phyloP scores from a whole-genome alignment of 108 stramenopile genomes.

The Chaetoceros muelleri region DNA sequence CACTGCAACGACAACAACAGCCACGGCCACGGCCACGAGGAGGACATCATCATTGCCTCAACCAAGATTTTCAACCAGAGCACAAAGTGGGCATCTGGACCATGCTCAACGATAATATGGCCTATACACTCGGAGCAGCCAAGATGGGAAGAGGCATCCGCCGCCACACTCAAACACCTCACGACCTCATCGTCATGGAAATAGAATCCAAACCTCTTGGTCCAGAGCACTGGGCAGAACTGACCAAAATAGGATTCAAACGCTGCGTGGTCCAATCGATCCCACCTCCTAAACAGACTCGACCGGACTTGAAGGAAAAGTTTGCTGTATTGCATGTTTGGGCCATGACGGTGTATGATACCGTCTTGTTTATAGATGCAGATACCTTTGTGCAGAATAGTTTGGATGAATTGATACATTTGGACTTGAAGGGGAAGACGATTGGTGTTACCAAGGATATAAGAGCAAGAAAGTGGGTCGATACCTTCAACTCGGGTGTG shows the following conservation, averaged over 20 bases:
- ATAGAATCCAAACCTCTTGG: constrained; percentile 5
- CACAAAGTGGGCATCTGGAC: constrained; percentile 12
- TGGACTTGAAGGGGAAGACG: constrained; percentile 12
- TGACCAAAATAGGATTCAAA: constrained; percentile 3
- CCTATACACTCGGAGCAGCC: constrained; percentile 3
- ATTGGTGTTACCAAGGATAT: constrained; percentile 15
- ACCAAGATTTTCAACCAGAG: constrained; percentile 8
- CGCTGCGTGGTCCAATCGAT: constrained; percentile 6
- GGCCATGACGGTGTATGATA: constrained; percentile 15
- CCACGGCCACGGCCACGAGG: no score
- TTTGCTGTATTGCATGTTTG: constrained; percentile 16
- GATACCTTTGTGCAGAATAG: constrained; percentile 9
- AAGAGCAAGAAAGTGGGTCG: constrained; percentile 6
- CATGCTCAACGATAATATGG: constrained; percentile 14
- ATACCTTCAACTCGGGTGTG: constrained; percentile 15
- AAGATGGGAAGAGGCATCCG: constrained; percentile 5
- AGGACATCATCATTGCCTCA: constrained; percentile 7
- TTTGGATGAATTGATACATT: constrained; percentile 9
- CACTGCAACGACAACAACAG: no score
- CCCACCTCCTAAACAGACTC: constrained; percentile 2
- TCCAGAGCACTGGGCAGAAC: background rate
- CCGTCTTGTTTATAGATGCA: constrained; percentile 13
- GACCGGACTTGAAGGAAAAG: constrained; percentile 10
- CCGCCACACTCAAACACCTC: constrained; percentile 4
- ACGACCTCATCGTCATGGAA: constrained; percentile 11